phyloP scores from a whole-genome alignment of 805 yeast species.

The Nematodospora valgi region DNA sequence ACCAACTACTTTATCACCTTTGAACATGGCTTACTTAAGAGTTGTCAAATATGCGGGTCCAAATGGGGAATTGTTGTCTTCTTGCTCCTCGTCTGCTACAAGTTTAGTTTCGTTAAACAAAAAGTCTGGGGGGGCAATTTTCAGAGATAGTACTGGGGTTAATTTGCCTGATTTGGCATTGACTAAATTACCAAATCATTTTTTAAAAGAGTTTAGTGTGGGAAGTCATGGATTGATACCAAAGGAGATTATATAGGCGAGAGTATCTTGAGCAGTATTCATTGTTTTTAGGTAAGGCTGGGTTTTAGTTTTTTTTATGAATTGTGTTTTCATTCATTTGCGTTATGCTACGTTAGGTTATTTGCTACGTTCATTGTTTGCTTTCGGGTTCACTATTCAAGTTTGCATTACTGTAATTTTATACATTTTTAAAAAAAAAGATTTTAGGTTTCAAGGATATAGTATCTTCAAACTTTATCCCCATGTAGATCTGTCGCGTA shows the following conservation, averaged over 20 bases:
- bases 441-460: no score
- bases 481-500: no score
- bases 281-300: no score
- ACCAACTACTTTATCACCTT: slow-evolving; percentile 31
- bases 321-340: no score
- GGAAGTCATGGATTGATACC: slow-evolving; percentile 39
- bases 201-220: slow-evolving; percentile 31
- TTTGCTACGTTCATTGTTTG: no score
- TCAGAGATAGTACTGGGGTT: slow-evolving; percentile 17
- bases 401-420: no score
- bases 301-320: no score
- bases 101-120: slow-evolving; percentile 17
- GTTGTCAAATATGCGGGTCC: slow-evolving; percentile 15
- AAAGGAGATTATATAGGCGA: slow-evolving; percentile 4
- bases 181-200: slow-evolving; percentile 28
- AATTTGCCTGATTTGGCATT: slow-evolving; percentile 23
- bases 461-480: no score
- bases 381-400: no score
- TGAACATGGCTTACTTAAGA: slow-evolving; percentile 20
- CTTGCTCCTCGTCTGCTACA: not conserved
- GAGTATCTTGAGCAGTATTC: not conserved
- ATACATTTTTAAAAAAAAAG: no score
- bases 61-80: slow-evolving; percentile 5
- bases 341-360: no score
- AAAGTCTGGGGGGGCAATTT: slow-evolving; percentile 9